Base-by-base conservation (phyloP, 2,329 filamentous ascomycete species). In the Arthrobotrys musiformis region DNA sequence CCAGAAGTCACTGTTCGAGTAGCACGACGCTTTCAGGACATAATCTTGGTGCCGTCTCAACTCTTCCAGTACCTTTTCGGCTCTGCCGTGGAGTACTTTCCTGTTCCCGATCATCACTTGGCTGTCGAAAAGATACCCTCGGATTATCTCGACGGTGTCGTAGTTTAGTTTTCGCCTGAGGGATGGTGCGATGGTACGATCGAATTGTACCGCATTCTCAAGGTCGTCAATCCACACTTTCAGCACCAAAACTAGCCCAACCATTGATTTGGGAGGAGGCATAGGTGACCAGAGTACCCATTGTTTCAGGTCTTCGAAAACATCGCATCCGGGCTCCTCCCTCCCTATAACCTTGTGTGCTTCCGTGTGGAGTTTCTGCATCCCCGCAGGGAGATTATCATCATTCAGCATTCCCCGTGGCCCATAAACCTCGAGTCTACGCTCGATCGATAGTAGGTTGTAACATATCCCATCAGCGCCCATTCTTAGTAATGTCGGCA, bases 211-310 rank as follows among this genome's bases (percentile, higher is more conserved):
- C 17, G 61, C 26, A 5, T 56, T 35, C 24, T 75, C 63, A 2
- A 75, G 26, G 52, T 75, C 70, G 8, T 44, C 28, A 30, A 75
- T 63, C 70, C 70, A 75, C 24, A 33, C n/a, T 6, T 73, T 61
- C 28, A 73, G 15, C 22, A 73, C 26, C 1, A 73, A 19, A 28
- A 73, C 64, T 8, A 37, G 24, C 26, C 52, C 46, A 7, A 48
- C 37, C 61, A 67, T 60, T 1, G 19, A 37, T 11, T n/a, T 15
- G 15, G 61, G 52, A 9, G 2, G 0, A 2, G 69, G 60, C 13
- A 66, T 40, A 19, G 22, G 17, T 17, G 26, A 17, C 30, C 19
- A 40, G 9, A 56, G 28, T 19, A 61, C 15, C 42, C 52, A 60
- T 13, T 40, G 26, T 13, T 15, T n/a, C 15, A 73, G 24, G 17